Conservation (phyloP, 495 filamentous ascomycete species). For the Tuber microsphaerosporum region DNA sequence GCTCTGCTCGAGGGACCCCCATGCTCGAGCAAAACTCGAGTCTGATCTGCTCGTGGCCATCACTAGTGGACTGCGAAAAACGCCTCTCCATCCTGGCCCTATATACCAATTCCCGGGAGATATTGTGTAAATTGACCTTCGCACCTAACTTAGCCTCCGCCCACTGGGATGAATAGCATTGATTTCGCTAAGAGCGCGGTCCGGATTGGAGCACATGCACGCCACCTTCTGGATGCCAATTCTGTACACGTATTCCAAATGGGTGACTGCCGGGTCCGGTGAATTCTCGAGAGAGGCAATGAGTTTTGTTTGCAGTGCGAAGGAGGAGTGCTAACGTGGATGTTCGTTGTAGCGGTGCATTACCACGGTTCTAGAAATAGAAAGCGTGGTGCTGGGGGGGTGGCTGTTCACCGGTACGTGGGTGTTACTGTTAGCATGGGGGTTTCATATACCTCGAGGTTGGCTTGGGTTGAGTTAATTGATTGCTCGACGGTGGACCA, state of each 20-base stretch:
- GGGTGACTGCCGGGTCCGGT: background rate
- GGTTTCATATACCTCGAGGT: slow-evolving; percentile 33
- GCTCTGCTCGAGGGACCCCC: no score
- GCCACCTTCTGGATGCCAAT: slow-evolving; percentile 23
- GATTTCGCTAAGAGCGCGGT: slow-evolving; percentile 18
- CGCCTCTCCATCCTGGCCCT: slow-evolving; percentile 23
- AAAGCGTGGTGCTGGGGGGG: slow-evolving; percentile 12
- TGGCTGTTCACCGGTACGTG: slow-evolving; percentile 23
- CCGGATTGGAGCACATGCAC: slow-evolving; percentile 30
- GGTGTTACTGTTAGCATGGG: slow-evolving; percentile 27
- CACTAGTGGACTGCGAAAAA: slow-evolving; percentile 5
- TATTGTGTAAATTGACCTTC: slow-evolving; percentile 11
- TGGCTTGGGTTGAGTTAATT: slow-evolving; percentile 21
- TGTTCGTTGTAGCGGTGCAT: slow-evolving; percentile 33
- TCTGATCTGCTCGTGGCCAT: no score
- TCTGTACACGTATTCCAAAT: slow-evolving; percentile 25
- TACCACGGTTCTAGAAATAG: slow-evolving; percentile 6
- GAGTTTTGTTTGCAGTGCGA: slow-evolving; percentile 12
- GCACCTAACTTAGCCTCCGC: background rate
- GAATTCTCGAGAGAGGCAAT: slow-evolving; percentile 19
- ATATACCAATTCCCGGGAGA: slow-evolving; percentile 24
- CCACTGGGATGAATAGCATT: slow-evolving; percentile 11
- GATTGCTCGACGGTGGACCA: slow-evolving; percentile 30
- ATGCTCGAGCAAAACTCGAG: no score
- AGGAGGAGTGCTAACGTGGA: slow-evolving; percentile 34